Evolutionary conservation across 225 moss, liverwort and hornwort species (phyloP).

Genomic region (Ulota crispa): DNA sequence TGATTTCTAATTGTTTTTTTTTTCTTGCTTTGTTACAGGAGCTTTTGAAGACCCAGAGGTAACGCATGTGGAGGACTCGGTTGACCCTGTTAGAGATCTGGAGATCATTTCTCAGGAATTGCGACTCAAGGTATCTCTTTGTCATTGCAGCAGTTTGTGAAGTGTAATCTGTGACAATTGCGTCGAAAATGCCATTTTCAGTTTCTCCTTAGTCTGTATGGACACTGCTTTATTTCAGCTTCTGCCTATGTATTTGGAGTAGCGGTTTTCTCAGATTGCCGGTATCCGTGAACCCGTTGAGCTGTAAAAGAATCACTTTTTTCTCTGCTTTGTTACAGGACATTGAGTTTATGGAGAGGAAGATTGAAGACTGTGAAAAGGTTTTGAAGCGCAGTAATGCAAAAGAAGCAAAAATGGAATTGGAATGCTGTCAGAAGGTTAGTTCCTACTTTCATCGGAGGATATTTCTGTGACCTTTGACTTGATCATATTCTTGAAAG

Average conservation of each 20-base stretch:
- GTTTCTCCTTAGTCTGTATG: background rate
- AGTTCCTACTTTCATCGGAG: background rate
- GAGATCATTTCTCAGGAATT: conserved; percentile 86
- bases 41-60: conserved; percentile 97
- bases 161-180: background rate
- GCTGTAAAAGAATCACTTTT: background rate
- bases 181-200: background rate
- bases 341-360: conserved; percentile 85
- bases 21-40: conserved; percentile 45
- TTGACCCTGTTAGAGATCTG: conserved; percentile 89
- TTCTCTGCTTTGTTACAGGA: conserved; percentile 49
- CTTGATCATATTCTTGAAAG: background rate
- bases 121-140: conserved; percentile 74
- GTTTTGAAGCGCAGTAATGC: conserved; percentile 93
- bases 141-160: background rate
- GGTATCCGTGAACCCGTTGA: background rate
- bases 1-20: background rate
- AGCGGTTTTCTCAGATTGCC: background rate
- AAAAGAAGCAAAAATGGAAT: conserved; percentile 82
- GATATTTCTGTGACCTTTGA: background rate
- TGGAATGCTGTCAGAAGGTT: conserved; percentile 95
- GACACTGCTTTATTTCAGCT: background rate
- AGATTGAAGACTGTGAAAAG: conserved; percentile 85
- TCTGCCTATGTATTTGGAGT: conserved; percentile 5
- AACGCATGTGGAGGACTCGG: conserved; percentile 93